A percentile compares a stretch with the other conserved stretches of the same genome.
Evolutionary conservation across 768 basidiomycete species (phyloP).

Genomic region (Cystofilobasidium capitatum): DNA sequence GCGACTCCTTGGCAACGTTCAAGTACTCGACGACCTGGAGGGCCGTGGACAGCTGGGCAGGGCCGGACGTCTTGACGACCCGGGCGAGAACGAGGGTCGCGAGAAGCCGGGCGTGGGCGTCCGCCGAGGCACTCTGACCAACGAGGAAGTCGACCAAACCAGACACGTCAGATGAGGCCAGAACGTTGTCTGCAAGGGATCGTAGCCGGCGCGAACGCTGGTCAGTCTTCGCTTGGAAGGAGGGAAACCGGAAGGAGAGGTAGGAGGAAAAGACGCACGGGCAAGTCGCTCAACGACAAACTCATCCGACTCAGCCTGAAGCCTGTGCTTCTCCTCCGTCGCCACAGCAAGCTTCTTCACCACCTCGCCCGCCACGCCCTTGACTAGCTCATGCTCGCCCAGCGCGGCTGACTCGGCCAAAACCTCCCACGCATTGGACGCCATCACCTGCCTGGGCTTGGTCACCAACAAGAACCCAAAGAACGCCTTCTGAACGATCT

Average conservation of each 20-base stretch:
- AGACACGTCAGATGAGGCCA: constrained; percentile 46
- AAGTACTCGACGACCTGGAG: constrained; percentile 31
- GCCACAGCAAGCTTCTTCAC: constrained; percentile 26
- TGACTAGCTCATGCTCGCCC: constrained; percentile 34
- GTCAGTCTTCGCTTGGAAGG: neutral
- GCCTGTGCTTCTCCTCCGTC: constrained; percentile 42
- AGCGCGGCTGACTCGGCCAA: constrained; percentile 35
- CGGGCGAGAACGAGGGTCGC: constrained; percentile 57
- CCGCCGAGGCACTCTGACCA: constrained; percentile 46
- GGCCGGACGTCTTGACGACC: constrained; percentile 52
- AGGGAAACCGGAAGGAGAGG: constrained; percentile 13
- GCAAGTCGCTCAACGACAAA: constrained; percentile 55
- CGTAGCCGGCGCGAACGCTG: neutral
- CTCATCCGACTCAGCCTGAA: constrained; percentile 46
- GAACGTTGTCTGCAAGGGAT: constrained; percentile 51
- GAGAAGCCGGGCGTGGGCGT: constrained; percentile 51
- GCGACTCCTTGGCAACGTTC: neutral
- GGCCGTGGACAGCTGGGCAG: constrained; percentile 27
- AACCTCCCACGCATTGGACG: constrained; percentile 62
- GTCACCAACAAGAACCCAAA: constrained; percentile 69
- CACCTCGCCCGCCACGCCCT: constrained; percentile 31
- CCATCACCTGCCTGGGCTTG: constrained; percentile 58
- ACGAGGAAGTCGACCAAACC: constrained; percentile 49
- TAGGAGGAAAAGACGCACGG: constrained; percentile 42
- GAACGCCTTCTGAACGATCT: constrained; percentile 42